Evolutionary conservation across 441 rosid genomes (phyloP), one percentile per base, ranked within the genome.

Genomic region (Populus hybrid): DNA sequence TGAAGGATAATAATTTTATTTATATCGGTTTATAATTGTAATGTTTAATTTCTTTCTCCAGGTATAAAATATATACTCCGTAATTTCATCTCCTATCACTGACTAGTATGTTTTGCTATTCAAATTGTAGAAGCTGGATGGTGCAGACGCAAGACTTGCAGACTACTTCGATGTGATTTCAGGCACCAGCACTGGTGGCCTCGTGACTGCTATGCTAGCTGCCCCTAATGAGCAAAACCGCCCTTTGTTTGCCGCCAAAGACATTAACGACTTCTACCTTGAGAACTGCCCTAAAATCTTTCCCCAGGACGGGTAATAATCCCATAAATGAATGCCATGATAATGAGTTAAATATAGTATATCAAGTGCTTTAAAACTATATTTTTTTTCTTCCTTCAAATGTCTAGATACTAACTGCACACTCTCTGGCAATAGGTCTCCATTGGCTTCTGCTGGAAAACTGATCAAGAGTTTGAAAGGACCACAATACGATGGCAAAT

Each of bases 101-200:
- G 46, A 40, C 12, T 0, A 40, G 12, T 0, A 10, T 40, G 46
- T 54, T 9, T 6, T 24, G 35, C 30, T 42, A 42, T 0, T 11
- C 35, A 4, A 12, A 10, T 18, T 65, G 75, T 76, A 74, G 80
- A 81, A 78, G 35, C 77, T 88, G 66, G 92, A 86, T 40, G 92
- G 92, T 2, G 78, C 85, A 63, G 86, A 84, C 2, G 92, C 89
- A 23, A 88, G 94, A 81, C 61, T 90, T 0, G 89, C 90, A 2
- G 92, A 90, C 72, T 90, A 88, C 57, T 90, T 90, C 12, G 90
- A 90, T 69, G 91, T 88, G 72, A 83, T 87, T 2, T 74, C 89
- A 0, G 90, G 89, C 50, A 90, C 93, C 0, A 88, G 93, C 77
- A 90, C 94, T 0, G 94, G 94, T 0, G 94, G 92, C 2, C 83